These are phyloP conservation scores for Zygotorulaspora chibaensis DNA, from an alignment of 805 yeast species.

Conservation along the genomic window DNA sequence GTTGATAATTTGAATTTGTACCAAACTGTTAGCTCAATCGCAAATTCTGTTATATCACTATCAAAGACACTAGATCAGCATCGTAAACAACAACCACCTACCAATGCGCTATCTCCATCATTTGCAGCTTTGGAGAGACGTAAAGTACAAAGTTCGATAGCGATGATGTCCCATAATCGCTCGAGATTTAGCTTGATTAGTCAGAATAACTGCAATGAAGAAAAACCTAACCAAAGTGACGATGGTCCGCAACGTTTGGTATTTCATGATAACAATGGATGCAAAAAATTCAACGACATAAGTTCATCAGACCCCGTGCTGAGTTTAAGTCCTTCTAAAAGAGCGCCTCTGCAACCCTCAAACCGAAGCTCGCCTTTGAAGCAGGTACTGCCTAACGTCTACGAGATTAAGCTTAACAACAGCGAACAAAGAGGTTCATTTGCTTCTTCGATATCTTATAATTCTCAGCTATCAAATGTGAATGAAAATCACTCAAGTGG, in stretches of 20 bases:
- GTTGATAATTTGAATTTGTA: constrained; percentile 36
- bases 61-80: constrained; percentile 26
- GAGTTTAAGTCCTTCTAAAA: constrained; percentile 14
- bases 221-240: constrained; percentile 1
- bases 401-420: constrained; percentile 2
- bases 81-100: constrained; percentile 8
- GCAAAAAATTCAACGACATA: not conserved
- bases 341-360: constrained; percentile 6
- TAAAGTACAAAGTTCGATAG: constrained; percentile 23
- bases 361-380: constrained; percentile 18
- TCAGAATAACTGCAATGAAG: constrained; percentile 10
- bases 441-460: constrained; percentile 56
- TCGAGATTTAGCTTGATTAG: constrained; percentile 12
- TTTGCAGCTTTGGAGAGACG: constrained; percentile 24
- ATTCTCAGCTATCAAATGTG: constrained; percentile 46
- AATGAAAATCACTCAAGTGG: not conserved
- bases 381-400: constrained; percentile 12
- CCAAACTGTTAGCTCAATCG: constrained; percentile 34
- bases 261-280: constrained; percentile 15
- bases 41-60: constrained; percentile 35
- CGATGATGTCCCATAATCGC: constrained; percentile 9
- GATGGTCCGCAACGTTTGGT: constrained; percentile 27
- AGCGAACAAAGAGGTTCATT: constrained; percentile 9
- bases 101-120: constrained; percentile 22
- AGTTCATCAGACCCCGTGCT: constrained; percentile 2